A percentile compares a stretch with the other conserved stretches of the same genome.
Evolutionary conservation across 495 filamentous ascomycete genomes (phyloP).

Genomic region (Trichodelitschia bisporula): DNA sequence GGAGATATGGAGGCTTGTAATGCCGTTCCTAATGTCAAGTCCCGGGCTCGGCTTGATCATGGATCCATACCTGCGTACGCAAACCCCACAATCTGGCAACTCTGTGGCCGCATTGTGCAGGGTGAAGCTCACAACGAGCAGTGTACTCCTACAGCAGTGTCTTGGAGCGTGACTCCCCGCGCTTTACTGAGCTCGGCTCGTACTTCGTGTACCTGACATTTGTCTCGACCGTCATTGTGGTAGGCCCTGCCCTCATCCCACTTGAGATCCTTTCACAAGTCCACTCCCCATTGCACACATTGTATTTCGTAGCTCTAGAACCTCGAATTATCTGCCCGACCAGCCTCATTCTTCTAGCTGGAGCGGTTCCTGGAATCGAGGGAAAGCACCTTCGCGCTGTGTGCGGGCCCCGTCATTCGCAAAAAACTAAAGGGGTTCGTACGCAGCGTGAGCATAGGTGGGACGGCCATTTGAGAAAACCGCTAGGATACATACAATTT

Average conservation of each 20-base stretch:
- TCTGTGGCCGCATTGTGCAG: neutral
- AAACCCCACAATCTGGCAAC: neutral
- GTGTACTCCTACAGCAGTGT: constrained; percentile 41
- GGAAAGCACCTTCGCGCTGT: constrained; percentile 72
- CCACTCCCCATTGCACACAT: constrained; percentile 5
- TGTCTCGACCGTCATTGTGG: constrained; percentile 30
- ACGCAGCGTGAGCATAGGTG: constrained; percentile 66
- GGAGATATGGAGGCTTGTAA: constrained; percentile 40
- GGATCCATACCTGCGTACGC: constrained; percentile 62
- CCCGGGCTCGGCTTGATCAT: constrained; percentile 38
- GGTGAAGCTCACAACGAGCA: constrained; percentile 1
- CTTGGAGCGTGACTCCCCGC: constrained; percentile 32
- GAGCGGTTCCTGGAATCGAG: constrained; percentile 95
- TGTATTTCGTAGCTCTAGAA: constrained; percentile 13
- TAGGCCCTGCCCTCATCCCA: constrained; percentile 21
- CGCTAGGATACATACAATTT: constrained; percentile 33
- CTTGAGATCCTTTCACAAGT: constrained; percentile 3
- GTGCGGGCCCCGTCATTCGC: constrained; percentile 51
- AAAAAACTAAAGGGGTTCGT: constrained; percentile 37
- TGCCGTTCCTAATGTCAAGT: constrained; percentile 48
- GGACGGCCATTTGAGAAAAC: constrained; percentile 71
- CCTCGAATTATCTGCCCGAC: constrained; percentile 94
- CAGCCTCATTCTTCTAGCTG: constrained; percentile 58
- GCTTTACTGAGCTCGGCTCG: constrained; percentile 38
- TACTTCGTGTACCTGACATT: constrained; percentile 45